Base-by-base conservation (phyloP, 257 asterid genomes). In the Paraleonurus japonicus region DNA sequence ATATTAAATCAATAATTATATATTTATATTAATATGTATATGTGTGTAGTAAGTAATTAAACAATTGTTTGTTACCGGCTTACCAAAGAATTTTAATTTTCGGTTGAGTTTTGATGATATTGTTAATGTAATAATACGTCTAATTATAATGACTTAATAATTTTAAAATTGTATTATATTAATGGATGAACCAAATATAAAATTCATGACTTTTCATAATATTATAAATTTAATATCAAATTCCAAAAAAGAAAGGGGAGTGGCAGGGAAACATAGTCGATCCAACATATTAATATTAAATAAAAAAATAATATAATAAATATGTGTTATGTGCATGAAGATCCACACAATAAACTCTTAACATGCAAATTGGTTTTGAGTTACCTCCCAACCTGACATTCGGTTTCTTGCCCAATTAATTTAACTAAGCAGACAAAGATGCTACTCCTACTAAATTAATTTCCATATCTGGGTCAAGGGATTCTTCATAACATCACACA, bases 321-420 rank as follows among this genome's bases (percentile, higher is more conserved):
- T 4, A 19, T 17, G 13, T 7, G 20, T 7, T 43, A 9, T 48
- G 30, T 63, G 66, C 51, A 66, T 67, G 79, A 61, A 74, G 69
- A 74, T 43, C 78, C 62, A 53, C 51, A 37, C 64, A 23, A 55
- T 55, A 28, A 59, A 17, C 61, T 23, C 12, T 63, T 12, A 71
- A 77, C 81, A 77, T 77, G 77, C 69, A 71, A 33, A 57, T 5
- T 45, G 58, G 61, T 30, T 64, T 58, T 64, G 17, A 77, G 69
- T 58, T 65, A 57, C 81, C 81, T 43, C 43, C 81, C 70, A 59
- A 77, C 71, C 76, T 35, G 71, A 77, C 78, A 72, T 20, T 27
- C 16, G 54, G 63, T 30, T 50, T 57, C 26, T 28, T 32, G 45
- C 37, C 63, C 50, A 68, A 68, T 37, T 50, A 48, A 32, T 67